Evolutionary conservation across 2,329 filamentous ascomycete genomes (phyloP), one percentile per base, ranked within the genome.

Genomic region (Diplodia mutila): DNA sequence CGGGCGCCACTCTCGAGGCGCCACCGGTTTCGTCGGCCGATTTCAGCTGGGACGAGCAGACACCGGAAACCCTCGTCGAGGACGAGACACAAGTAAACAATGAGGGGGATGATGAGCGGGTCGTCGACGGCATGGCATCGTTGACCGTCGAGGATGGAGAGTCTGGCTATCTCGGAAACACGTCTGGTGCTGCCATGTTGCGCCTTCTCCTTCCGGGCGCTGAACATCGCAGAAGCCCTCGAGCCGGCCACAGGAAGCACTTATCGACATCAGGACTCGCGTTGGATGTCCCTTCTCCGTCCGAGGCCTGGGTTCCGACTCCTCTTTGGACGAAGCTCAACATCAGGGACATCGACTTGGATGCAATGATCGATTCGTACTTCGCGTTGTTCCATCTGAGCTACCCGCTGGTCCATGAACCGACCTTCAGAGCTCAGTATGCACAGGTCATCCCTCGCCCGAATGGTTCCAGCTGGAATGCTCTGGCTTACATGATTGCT

Each of bases 391-490:
- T 84, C 69, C 81, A 84, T 69, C 74, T 76, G 7, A 80, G 79
- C 52, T 84, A 84, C 70, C 83, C 82, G 1, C 79, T 84, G 49
- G 74, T 84, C 9, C 81, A 84, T 65, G 82, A 85, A 69, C 76
- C 78, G 6, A 81, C 79, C 0, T 84, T 84, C 67, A 75, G 81
- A 63, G 81, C 81, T 16, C 82, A 83, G 67, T 83, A 81, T 68
- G 75, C 80, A 29, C 79, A 82, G 54, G 76, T 80, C 18, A 78
- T 81, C n/a, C 73, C 79, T 14, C 77, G 80, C 3, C 81, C 80
- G 9, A 77, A 78, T 69, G 78, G 78, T 7, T 76, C 73, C 48
- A 78, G 77, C 46, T 83, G 82, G 81, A 80, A 82, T 57, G 79
- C 83, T 48, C 73, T 84, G 14, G 75, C 81, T 9, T 81, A 83